Evolutionary conservation across 768 basidiomycete species (phyloP).

Genomic region (Roridomyces roridus): DNA sequence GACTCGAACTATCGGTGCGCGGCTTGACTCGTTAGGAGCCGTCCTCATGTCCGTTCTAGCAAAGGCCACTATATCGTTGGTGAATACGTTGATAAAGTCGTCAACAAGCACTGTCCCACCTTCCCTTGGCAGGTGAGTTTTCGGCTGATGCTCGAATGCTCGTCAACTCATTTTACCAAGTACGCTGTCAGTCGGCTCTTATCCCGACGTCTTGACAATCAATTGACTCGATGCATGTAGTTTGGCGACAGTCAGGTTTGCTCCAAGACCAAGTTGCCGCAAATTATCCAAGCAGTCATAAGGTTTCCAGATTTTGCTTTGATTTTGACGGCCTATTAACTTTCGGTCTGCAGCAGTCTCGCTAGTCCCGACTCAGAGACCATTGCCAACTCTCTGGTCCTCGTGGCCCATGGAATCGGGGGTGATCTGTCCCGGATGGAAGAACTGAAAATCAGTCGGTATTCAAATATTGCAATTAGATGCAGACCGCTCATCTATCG

Average conservation of each 20-base stretch:
- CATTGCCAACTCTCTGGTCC: conserved; percentile 68
- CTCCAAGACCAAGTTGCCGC: conserved; percentile 69
- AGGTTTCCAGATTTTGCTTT: conserved; percentile 48
- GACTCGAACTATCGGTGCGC: conserved; percentile 78
- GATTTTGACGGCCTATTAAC: neutral
- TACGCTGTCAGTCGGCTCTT: conserved; percentile 60
- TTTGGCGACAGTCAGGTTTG: conserved; percentile 81
- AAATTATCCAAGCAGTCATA: conserved; percentile 75
- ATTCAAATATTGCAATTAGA: neutral
- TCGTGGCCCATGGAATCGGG: conserved; percentile 67
- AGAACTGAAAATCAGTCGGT: conserved; percentile 82
- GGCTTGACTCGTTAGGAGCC: neutral
- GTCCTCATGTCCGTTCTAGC: conserved; percentile 38
- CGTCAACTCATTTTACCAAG: conserved; percentile 40
- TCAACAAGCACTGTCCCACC: conserved; percentile 68
- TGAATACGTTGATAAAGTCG: conserved; percentile 70
- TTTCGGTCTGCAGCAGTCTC: conserved; percentile 60
- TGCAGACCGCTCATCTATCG: neutral
- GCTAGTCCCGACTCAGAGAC: conserved; percentile 81
- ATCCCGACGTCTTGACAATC: neutral
- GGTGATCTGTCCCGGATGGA: conserved; percentile 68
- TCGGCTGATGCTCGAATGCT: conserved; percentile 12
- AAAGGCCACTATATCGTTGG: conserved; percentile 77
- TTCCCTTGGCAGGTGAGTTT: conserved; percentile 73
- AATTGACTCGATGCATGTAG: conserved; percentile 42